Evolutionary conservation across 768 basidiomycete genomes (phyloP).

Genomic region (Suillus luteus): DNA sequence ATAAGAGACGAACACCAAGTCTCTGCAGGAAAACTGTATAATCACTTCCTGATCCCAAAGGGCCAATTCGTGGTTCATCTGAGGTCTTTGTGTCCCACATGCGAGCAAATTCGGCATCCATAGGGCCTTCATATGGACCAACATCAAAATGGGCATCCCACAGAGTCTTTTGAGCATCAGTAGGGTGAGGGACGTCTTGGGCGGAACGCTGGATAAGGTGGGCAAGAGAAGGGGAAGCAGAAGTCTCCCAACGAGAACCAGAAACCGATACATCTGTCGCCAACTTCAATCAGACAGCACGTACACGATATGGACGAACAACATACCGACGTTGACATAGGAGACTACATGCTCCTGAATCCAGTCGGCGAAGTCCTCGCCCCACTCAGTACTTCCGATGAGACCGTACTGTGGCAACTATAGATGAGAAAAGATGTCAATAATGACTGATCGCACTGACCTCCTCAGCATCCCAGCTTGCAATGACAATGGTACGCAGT

Average conservation of each 20-base stretch:
- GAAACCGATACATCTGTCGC: constrained; percentile 52
- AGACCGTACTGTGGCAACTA: constrained; percentile 63
- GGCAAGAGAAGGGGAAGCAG: constrained; percentile 66
- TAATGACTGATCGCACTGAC: constrained; percentile 29
- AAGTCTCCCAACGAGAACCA: constrained; percentile 52
- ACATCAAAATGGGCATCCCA: constrained; percentile 60
- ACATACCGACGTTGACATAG: constrained; percentile 76
- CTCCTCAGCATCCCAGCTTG: constrained; percentile 82
- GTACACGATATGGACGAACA: constrained; percentile 7
- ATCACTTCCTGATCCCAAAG: constrained; percentile 88
- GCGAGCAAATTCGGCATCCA: constrained; percentile 45
- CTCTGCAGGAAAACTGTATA: constrained; percentile 91
- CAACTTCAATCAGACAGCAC: constrained; percentile 11
- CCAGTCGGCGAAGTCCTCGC: constrained; percentile 87
- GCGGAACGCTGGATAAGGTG: constrained; percentile 57
- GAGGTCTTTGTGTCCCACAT: constrained; percentile 41
- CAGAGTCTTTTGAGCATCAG: constrained; percentile 48
- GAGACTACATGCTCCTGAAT: constrained; percentile 78
- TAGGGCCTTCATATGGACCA: constrained; percentile 48
- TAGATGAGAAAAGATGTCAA: constrained; percentile 2
- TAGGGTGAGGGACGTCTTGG: constrained; percentile 57
- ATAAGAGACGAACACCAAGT: constrained; percentile 51
- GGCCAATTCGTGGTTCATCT: constrained; percentile 35
- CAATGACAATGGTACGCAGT: constrained; percentile 69
- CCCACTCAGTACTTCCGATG: constrained; percentile 90